Base-by-base conservation (phyloP, 2,329 filamentous ascomycete species). In the Didymellaceae sp. region DNA sequence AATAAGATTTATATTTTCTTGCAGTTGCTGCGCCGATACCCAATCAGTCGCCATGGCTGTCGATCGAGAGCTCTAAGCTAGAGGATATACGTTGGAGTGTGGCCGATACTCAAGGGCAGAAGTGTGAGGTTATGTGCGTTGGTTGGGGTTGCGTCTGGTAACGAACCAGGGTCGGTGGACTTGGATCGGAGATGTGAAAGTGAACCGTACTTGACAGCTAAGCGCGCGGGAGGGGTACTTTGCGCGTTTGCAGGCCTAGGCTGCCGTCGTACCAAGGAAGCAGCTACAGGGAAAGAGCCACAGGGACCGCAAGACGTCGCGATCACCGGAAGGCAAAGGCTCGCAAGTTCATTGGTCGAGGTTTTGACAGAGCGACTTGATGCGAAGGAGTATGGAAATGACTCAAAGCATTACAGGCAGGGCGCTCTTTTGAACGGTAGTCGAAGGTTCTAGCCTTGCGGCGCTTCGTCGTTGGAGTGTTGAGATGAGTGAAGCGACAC, bases 401-500 rank as follows among this genome's bases (percentile, higher is more conserved):
- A 11, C 24, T 14, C 14, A 30, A 31, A 24, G 41, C 41, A 42
- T 45, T 20, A 14, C 14, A 32, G 17, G 16, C 41, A 8, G 35
- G 22, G 24, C 35, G 30, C 25, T 18, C 6, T 37, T 32, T 18
- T 41, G 6, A 16, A 25, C 21, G 13, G 18, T 21, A 32, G 10
- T 20, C 42, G 45, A 21, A 8, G 20, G 30, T n/a, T 32, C 26
- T 32, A 50, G 46, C 39, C 33, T 44, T 38, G 33, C 31, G 39
- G 18, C 26, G 21, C 39, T 37, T 28, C 20, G 35, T 26, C 24
- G 35, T 45, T 45, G 41, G 35, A 17, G 48, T 40, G 24, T 28
- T 28, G 26, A 28, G 26, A n/a, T 44, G 42, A 45, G 43, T 51
- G 42, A 51, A 51, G 41, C 48, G 18, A 37, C 25, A 24, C 42